Percentiles rank a stretch among this genome's conserved stretches.
These are phyloP conservation scores for Paecilomyces niveus DNA, from an alignment of 2,329 filamentous ascomycete genomes.

Conservation along the genomic window DNA sequence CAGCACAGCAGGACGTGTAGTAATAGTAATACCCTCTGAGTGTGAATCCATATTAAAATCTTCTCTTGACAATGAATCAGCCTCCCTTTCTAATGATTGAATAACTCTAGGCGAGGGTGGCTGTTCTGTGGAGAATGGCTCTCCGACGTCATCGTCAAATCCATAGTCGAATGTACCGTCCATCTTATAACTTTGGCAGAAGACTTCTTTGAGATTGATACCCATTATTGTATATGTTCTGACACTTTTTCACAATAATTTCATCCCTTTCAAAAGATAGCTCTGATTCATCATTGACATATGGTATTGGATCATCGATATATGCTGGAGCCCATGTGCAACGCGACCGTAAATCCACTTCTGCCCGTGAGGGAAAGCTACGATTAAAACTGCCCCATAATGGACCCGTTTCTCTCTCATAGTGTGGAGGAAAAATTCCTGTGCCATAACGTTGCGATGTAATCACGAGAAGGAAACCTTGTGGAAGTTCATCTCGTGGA, in stretches of 20 bases:
- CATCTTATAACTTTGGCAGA: neutral
- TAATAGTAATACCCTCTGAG: slow-evolving; percentile 1
- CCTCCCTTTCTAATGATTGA: slow-evolving; percentile 1
- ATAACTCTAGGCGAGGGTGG: neutral
- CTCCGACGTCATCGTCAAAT: slow-evolving; percentile 2
- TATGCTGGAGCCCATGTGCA: neutral
- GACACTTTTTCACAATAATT: slow-evolving; percentile 1
- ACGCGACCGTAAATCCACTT: slow-evolving; percentile 1
- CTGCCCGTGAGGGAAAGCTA: slow-evolving; percentile 1
- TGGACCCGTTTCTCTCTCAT: slow-evolving; percentile 1
- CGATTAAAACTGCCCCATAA: slow-evolving; percentile 4
- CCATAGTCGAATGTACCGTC: slow-evolving; percentile 3
- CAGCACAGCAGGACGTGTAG: neutral
- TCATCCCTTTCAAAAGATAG: slow-evolving; percentile 1
- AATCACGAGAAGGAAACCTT: slow-evolving; percentile 3
- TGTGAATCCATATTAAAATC: neutral
- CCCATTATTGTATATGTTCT: neutral
- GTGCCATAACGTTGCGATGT: slow-evolving; percentile 3
- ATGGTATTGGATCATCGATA: neutral
- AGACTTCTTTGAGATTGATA: neutral
- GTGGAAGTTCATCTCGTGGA: neutral
- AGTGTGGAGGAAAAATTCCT: neutral
- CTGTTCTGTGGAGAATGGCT: neutral
- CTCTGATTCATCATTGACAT: slow-evolving; percentile 1
- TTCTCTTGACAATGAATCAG: neutral